Conservation (phyloP, 257 asterid species). For the Rauvolfia tetraphylla region DNA sequence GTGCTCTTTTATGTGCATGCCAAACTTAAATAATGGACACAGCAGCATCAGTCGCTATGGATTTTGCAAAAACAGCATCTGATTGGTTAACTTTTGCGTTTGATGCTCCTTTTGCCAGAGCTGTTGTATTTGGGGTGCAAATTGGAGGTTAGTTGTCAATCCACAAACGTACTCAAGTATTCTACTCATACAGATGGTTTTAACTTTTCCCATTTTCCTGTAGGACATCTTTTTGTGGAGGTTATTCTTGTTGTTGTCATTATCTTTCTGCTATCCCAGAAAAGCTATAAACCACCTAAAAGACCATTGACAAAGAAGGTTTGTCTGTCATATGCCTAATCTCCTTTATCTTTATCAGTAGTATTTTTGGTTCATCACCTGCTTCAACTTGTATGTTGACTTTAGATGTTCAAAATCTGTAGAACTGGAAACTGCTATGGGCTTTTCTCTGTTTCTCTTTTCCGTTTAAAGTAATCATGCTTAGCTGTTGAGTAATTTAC, state of each 20-base stretch:
- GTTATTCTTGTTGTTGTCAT: slow-evolving; percentile 87
- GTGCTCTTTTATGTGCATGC: not conserved
- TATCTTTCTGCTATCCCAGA: slow-evolving; percentile 74
- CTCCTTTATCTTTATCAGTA: not conserved
- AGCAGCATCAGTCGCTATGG: slow-evolving; percentile 36
- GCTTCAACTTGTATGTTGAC: not conserved
- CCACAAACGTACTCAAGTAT: not conserved
- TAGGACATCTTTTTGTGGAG: slow-evolving; percentile 93
- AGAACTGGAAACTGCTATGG: not conserved
- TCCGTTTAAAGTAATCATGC: not conserved
- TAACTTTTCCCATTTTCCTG: slow-evolving; percentile 24
- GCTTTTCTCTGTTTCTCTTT: not conserved
- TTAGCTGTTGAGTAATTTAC: not conserved
- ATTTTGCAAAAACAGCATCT: slow-evolving; percentile 49
- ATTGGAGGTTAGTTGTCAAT: slow-evolving; percentile 56
- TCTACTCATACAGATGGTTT: not conserved
- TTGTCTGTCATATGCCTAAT: slow-evolving; percentile 1
- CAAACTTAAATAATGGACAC: slow-evolving; percentile 34
- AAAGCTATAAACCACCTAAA: slow-evolving; percentile 96
- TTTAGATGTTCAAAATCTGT: not conserved
- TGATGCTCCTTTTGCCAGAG: slow-evolving; percentile 75
- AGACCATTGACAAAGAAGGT: slow-evolving; percentile 92
- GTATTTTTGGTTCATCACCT: not conserved
- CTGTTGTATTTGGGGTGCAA: slow-evolving; percentile 86
- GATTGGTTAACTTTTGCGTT: slow-evolving; percentile 64